These are phyloP conservation scores for Hortiboletus flavorubellus DNA, from an alignment of 768 basidiomycete species.

Conservation along the genomic window DNA sequence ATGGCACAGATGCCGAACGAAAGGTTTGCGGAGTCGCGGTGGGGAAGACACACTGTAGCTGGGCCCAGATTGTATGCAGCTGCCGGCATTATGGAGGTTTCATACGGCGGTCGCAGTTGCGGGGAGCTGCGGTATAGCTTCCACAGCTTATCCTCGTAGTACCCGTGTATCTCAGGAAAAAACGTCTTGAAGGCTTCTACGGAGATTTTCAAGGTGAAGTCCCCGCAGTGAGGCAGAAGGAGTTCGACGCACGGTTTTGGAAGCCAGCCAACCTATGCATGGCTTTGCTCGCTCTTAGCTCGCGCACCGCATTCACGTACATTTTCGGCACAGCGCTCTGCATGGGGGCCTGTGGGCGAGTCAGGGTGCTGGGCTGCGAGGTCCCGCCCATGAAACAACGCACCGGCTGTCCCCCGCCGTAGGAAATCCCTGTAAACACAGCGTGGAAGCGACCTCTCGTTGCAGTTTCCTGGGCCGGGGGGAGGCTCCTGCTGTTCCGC, in stretches of 20 bases:
- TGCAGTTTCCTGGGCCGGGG: too few relatives aligned
- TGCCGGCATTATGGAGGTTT: neutral
- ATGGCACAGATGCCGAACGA: slow-evolving; percentile 6
- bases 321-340: accelerated
- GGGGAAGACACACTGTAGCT: neutral
- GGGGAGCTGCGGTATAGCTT: accelerated
- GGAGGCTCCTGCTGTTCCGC: neutral
- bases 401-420: neutral
- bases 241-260: neutral
- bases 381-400: too few relatives aligned
- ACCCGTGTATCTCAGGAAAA: neutral
- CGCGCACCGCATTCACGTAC: accelerated
- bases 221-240: neutral
- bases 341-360: neutral
- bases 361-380: too few relatives aligned
- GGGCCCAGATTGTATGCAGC: slow-evolving; percentile 3
- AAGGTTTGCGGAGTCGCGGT: neutral
- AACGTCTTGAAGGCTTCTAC: neutral
- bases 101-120: neutral
- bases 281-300: neutral
- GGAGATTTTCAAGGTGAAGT: too few relatives aligned
- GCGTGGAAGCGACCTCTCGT: neutral
- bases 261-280: neutral
- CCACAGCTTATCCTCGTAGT: neutral
- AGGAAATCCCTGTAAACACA: neutral